phyloP scores from a whole-genome alignment of 805 yeast species.

The Vanderwaltozyma polyspora region DNA sequence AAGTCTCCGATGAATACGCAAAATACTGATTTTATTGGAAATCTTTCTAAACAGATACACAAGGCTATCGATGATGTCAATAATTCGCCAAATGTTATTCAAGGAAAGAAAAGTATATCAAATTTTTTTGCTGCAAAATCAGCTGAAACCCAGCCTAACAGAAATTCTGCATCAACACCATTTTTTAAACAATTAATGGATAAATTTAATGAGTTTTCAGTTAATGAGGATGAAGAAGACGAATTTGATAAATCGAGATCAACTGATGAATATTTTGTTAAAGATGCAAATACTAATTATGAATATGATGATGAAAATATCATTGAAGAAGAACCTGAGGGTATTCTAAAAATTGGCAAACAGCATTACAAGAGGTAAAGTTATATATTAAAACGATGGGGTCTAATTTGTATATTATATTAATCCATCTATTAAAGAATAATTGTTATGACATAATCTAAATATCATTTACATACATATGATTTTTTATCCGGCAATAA shows the following conservation, averaged over 20 bases:
- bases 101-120: conserved; percentile 15
- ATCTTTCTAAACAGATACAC: conserved; percentile 10
- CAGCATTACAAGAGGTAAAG: too few species aligned
- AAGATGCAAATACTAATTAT: conserved; percentile 15
- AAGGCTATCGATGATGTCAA: conserved; percentile 12
- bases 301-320: conserved; percentile 20
- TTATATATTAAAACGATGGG: too few species aligned
- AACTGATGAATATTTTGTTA: conserved; percentile 15
- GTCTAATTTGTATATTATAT: too few species aligned
- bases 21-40: conserved; percentile 1
- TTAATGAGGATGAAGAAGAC: conserved; percentile 22
- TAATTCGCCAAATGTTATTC: conserved; percentile 12
- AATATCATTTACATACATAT: too few species aligned
- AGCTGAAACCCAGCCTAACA: not conserved
- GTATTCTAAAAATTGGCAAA: conserved; percentile 1
- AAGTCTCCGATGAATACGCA: too few species aligned
- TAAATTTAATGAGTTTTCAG: conserved; percentile 25
- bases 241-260: conserved; percentile 18
- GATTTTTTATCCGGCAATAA: too few species aligned
- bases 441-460: too few species aligned
- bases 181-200: conserved; percentile 13
- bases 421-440: too few species aligned
- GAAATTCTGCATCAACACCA: not conserved
- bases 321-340: conserved; percentile 8
- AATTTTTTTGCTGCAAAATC: conserved; percentile 10